phyloP scores from a whole-genome alignment of 2,329 filamentous ascomycete genomes.

The Arthrobotrys sphaeroides region DNA sequence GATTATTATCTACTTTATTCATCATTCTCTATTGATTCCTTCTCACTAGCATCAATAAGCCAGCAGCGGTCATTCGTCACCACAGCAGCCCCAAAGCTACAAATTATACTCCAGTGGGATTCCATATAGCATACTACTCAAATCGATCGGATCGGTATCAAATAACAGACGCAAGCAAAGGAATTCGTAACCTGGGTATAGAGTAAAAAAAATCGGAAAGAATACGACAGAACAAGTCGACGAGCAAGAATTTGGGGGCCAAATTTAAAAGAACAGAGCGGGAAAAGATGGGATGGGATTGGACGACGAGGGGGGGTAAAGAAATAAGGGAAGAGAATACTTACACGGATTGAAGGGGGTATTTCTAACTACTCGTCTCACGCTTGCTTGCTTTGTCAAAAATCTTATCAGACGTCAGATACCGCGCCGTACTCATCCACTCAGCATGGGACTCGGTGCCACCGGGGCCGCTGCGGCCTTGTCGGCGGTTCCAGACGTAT shows the following conservation, averaged over 20 bases:
- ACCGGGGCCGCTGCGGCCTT: slow-evolving; percentile 41
- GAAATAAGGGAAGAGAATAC: slow-evolving; percentile 14
- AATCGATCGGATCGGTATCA: slow-evolving; percentile 6
- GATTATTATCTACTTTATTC: no score
- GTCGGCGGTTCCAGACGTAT: slow-evolving; percentile 19
- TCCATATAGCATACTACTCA: slow-evolving; percentile 11
- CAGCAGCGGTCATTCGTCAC: no score
- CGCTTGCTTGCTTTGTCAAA: slow-evolving; percentile 4
- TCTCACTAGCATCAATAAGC: no score
- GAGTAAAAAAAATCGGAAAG: not conserved
- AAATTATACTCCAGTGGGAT: slow-evolving; percentile 5
- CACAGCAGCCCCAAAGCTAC: not conserved
- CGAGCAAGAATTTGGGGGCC: no score
- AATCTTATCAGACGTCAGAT: slow-evolving; percentile 4
- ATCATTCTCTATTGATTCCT: no score
- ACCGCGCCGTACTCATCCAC: not conserved
- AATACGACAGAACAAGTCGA: not conserved
- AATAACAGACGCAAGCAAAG: slow-evolving; percentile 22
- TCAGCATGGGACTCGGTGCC: slow-evolving; percentile 49
- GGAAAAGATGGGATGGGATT: no score
- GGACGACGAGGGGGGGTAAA: no score
- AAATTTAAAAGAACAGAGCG: no score
- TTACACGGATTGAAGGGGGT: slow-evolving; percentile 35
- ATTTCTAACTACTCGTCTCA: slow-evolving; percentile 31
- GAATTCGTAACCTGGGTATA: slow-evolving; percentile 53